Base-by-base conservation (phyloP, 2,329 filamentous ascomycete species). In the Arthrobotrys megalospora region DNA sequence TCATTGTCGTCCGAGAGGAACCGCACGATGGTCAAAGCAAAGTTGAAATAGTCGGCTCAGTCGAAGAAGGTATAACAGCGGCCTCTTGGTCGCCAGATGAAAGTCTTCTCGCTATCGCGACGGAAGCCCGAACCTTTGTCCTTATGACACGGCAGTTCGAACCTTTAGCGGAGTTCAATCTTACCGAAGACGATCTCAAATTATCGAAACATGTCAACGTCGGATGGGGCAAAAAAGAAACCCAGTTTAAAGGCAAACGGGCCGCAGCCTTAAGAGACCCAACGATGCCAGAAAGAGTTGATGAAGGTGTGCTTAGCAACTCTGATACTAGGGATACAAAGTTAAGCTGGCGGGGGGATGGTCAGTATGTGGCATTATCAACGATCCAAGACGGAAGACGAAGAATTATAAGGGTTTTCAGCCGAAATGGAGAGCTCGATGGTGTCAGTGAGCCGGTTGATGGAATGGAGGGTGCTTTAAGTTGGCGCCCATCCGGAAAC, bases 141-240 rank as follows among this genome's bases (percentile, higher is more conserved):
- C 93, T 97, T 83, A 97, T 99, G 95, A 97, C 94, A 70, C 89
- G 94, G 80, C 90, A 91, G 28, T 97, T 98, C 80, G 95, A 98
- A 81, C 91, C 91, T 72, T 90, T 97, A 48, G 89, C 92, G 38
- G 92, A 94, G 84, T 88, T 92, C 65, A 86, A 87, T 38, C 90
- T 98, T 84, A 89, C 89, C 0, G 83, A 87, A 0, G 93, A 94
- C 52, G 95, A 97, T 84, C 88, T 97, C 80, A 92, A 92, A 81
- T 89, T 90, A n/a, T 98, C 92, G 28, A 96, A 91, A 84, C 94
- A 97, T 86, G 96, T 97, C 72, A 96, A 94, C 19, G 95, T 99
- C 21, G 96, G 96, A 62, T 99, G 96, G 96, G 96, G 96, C 76
- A 98, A 98, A 86, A 93, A 92, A 83, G 96, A 99, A 85, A 99